Conservation (phyloP, 176 grass and related monocot species). For the Oryza australiensis region DNA sequence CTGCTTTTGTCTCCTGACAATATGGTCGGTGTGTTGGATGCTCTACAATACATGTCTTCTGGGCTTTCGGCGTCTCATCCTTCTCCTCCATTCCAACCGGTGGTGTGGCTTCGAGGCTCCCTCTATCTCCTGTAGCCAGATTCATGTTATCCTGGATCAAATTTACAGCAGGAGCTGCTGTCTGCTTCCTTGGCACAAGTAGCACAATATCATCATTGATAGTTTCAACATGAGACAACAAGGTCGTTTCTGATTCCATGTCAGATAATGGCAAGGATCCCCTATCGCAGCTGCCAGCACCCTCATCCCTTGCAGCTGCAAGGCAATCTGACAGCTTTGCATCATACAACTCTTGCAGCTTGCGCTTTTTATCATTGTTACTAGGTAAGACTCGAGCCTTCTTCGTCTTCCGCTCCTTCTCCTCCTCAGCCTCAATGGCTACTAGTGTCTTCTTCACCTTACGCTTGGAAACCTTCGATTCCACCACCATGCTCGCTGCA, state of each 20-base stretch:
- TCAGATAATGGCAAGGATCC: slow-evolving; percentile 28
- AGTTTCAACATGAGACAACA: slow-evolving; percentile 31
- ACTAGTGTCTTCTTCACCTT: slow-evolving; percentile 45
- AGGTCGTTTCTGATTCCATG: slow-evolving; percentile 15
- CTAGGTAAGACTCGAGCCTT: slow-evolving; percentile 45
- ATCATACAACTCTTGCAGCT: slow-evolving; percentile 86
- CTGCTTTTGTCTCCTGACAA: background rate
- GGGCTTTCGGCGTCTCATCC: slow-evolving; percentile 8
- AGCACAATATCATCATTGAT: slow-evolving; percentile 41
- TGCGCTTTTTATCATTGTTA: slow-evolving; percentile 64
- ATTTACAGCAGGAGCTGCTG: slow-evolving; percentile 13
- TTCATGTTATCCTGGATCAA: slow-evolving; percentile 8
- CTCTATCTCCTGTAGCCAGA: background rate
- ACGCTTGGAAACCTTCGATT: slow-evolving; percentile 37
- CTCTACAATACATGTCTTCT: slow-evolving; percentile 11
- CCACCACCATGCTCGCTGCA: slow-evolving; percentile 11
- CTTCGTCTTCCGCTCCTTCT: slow-evolving; percentile 67
- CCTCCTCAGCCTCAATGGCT: slow-evolving; percentile 52
- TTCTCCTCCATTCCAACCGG: background rate
- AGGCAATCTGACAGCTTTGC: slow-evolving; percentile 54
- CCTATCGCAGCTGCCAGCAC: slow-evolving; percentile 10
- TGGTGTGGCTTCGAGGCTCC: background rate
- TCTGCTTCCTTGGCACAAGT: slow-evolving; percentile 43
- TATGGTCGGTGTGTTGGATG: background rate
- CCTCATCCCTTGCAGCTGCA: slow-evolving; percentile 27